These are phyloP conservation scores for Clitopilus passeckerianus DNA, from an alignment of 768 basidiomycete species.

Conservation along the genomic window DNA sequence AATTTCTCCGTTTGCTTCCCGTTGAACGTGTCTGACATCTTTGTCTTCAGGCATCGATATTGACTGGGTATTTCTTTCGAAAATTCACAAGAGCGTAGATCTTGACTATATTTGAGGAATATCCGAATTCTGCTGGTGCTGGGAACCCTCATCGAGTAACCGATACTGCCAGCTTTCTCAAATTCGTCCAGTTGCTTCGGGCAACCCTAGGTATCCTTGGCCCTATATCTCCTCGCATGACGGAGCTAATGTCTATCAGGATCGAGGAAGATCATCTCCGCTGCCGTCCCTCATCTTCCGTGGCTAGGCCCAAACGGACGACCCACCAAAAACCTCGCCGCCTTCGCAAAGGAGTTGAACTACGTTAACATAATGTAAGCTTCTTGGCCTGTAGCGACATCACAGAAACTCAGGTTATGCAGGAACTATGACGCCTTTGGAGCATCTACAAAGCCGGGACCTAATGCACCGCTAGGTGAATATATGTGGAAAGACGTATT, in stretches of 20 bases:
- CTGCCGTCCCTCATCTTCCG: slow-evolving; percentile 65
- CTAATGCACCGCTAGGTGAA: slow-evolving; percentile 66
- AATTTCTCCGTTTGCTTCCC: slow-evolving; percentile 47
- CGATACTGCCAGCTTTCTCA: slow-evolving; percentile 62
- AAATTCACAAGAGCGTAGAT: slow-evolving; percentile 15
- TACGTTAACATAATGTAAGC: slow-evolving; percentile 63
- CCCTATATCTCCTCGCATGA: not conserved
- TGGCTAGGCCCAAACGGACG: slow-evolving; percentile 60
- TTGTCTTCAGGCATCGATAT: slow-evolving; percentile 31
- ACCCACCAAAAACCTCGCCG: slow-evolving; percentile 59
- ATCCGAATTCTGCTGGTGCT: slow-evolving; percentile 58
- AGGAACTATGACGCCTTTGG: slow-evolving; percentile 78
- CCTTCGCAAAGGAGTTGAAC: slow-evolving; percentile 56
- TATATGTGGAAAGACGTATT: not conserved
- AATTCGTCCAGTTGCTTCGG: slow-evolving; percentile 56
- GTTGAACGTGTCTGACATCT: not conserved
- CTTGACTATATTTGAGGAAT: slow-evolving; percentile 54
- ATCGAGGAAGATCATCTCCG: slow-evolving; percentile 56
- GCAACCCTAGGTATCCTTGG: slow-evolving; percentile 37
- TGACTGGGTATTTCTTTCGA: slow-evolving; percentile 43
- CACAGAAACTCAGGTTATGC: slow-evolving; percentile 15
- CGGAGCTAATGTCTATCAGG: slow-evolving; percentile 21
- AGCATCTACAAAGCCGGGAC: slow-evolving; percentile 58
- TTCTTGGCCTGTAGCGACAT: not conserved
- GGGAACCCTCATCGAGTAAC: slow-evolving; percentile 52